Conservation (phyloP, 1,139 yeast species). For the Ashbya aceris region DNA sequence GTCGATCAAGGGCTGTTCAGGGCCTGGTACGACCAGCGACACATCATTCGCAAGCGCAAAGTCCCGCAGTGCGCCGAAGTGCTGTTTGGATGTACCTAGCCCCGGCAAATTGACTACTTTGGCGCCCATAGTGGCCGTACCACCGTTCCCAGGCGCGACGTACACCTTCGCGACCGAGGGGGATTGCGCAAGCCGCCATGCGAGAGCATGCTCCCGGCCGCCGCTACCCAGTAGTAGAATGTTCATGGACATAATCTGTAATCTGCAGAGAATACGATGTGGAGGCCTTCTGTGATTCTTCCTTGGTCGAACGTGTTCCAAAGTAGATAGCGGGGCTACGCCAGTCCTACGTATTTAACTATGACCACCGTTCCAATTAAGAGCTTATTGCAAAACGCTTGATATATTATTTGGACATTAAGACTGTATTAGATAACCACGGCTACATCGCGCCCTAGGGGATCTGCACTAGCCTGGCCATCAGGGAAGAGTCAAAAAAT, state of each 20-base stretch:
- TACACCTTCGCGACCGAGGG: slow-evolving; percentile 59
- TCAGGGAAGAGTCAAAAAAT: not conserved
- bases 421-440: not conserved
- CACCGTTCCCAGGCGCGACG: slow-evolving; percentile 98
- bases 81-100: slow-evolving; percentile 50
- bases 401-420: too few relatives aligned
- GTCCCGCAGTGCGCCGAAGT: slow-evolving; percentile 48
- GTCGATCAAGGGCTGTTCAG: slow-evolving; percentile 97
- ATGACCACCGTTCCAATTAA: too few relatives aligned
- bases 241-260: slow-evolving; percentile 38
- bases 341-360: too few relatives aligned
- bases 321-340: too few relatives aligned
- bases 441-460: not conserved
- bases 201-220: slow-evolving; percentile 97
- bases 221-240: slow-evolving; percentile 92
- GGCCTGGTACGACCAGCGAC: slow-evolving; percentile 87
- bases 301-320: too few relatives aligned
- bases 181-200: slow-evolving; percentile 85
- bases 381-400: too few relatives aligned
- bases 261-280: too few relatives aligned
- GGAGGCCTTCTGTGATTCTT: too few relatives aligned
- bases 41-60: slow-evolving; percentile 66
- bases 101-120: slow-evolving; percentile 60
- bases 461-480: not conserved
- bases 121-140: slow-evolving; percentile 46